phyloP scores from a whole-genome alignment of 1,139 yeast species.

The Pneumocystis murina region DNA sequence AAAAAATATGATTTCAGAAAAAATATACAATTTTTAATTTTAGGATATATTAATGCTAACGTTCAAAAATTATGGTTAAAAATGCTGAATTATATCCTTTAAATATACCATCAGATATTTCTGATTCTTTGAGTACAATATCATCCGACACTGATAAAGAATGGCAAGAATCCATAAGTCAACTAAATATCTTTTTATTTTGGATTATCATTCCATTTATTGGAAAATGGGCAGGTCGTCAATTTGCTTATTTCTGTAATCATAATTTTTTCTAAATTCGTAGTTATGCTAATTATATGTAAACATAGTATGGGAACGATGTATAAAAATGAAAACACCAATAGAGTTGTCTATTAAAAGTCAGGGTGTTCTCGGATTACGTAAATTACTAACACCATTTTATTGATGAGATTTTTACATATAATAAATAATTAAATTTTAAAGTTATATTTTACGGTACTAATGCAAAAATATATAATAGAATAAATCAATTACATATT shows the following conservation, averaged over 20 bases:
- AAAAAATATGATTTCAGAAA: background rate
- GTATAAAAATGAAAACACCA: background rate
- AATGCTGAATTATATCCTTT: background rate
- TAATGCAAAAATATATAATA: too few relatives aligned
- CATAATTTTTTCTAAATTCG: background rate
- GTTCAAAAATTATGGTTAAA: background rate
- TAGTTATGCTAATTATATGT: background rate
- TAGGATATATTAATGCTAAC: background rate
- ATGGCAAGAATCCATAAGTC: background rate
- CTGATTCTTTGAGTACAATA: background rate
- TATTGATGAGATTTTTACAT: background rate
- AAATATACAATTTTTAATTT: background rate
- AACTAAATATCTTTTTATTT: background rate
- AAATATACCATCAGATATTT: background rate
- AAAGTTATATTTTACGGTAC: background rate
- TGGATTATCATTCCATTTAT: background rate
- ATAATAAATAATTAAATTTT: background rate
- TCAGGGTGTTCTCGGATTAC: background rate
- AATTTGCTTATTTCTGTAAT: background rate
- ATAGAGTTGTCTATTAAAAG: background rate
- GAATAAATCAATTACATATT: too few relatives aligned
- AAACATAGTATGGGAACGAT: background rate
- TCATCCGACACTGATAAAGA: background rate
- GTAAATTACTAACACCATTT: background rate
- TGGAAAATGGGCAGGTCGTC: background rate